Evolutionary conservation across 441 rosid species (phyloP), one percentile per base, ranked within the genome.

Genomic region (Biscutella laevigata): DNA sequence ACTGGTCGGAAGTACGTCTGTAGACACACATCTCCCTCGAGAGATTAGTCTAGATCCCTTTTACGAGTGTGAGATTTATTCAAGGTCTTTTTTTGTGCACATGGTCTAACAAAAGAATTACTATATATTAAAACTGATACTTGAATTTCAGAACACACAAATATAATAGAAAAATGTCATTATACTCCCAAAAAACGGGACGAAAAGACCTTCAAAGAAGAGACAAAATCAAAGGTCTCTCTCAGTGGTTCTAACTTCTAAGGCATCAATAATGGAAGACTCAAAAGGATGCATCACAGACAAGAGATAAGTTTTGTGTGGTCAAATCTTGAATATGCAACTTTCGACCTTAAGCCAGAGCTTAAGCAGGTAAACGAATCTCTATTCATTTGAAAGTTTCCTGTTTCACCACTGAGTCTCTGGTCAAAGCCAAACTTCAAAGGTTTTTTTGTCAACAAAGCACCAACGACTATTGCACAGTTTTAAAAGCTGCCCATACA

Each of bases 391-490:
- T 63, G 61, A 54, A 63, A 55, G 38, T 47, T 64, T 55, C 57
- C 28, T 4, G 17, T 7, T 55, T 11, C 10, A 2, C 6, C 7
- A 56, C n/a, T n/a, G 57, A 64, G 63, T 48, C 69, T 56, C 46
- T 39, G 69, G 69, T 64, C 69, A 64, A 64, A 30, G n/a, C 29
- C 21, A 39, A 15, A 29, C 56, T 37, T 44, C 24, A 16, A 19
- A 22, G 4, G 26, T 48, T 17, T 7, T 42, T 25, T 21, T 16
- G 39, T 45, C 38, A 64, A 30, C 12, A 63, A 12, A 63, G 43
- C 21, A 38, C 26, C 62, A 46, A 62, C 54, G 67, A 62, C 67
- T 43, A 35, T 61, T 52, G 66, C 41, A 13, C 13, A 38, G 21
- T 13, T 13, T 54, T 59, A 4, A 38, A 48, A 48, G 52, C 25